Percentiles rank a stretch among this genome's conserved stretches.
Evolutionary conservation across 2,329 filamentous ascomycete genomes (phyloP).

Genomic region (Clonostachys sp.): DNA sequence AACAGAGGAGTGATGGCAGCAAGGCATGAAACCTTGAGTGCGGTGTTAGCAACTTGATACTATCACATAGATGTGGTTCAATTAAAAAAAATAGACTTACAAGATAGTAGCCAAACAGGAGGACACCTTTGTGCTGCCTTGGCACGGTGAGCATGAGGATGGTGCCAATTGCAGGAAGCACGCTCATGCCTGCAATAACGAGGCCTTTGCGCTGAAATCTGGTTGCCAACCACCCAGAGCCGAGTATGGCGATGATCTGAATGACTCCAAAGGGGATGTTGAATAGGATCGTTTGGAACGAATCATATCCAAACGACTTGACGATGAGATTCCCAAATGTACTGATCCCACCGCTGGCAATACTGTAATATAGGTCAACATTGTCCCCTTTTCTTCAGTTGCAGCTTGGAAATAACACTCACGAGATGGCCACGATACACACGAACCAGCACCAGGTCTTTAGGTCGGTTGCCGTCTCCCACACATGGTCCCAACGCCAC

Average conservation of each 20-base stretch:
- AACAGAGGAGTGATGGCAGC: constrained; percentile 51
- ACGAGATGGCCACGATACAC: constrained; percentile 48
- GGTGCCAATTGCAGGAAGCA: constrained; percentile 52
- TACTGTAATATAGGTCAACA: constrained; percentile 7
- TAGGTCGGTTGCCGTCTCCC: constrained; percentile 26
- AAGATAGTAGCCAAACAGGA: constrained; percentile 54
- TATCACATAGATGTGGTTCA: neutral
- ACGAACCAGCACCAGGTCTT: constrained; percentile 38
- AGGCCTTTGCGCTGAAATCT: constrained; percentile 49
- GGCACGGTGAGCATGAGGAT: constrained; percentile 44
- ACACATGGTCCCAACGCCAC: constrained; percentile 35
- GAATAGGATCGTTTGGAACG: constrained; percentile 52
- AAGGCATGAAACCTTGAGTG: constrained; percentile 41
- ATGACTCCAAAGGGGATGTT: constrained; percentile 58
- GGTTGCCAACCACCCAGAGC: constrained; percentile 50
- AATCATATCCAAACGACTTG: constrained; percentile 50
- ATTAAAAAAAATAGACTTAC: constrained; percentile 9
- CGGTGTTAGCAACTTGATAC: neutral
- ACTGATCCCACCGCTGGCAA: constrained; percentile 52
- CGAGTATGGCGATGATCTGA: constrained; percentile 55
- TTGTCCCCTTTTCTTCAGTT: neutral
- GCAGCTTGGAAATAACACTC: constrained; percentile 6
- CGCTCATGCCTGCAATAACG: constrained; percentile 45
- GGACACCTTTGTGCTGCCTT: constrained; percentile 21
- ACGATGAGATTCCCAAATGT: constrained; percentile 57